These are phyloP conservation scores for Clonostachys rhizophaga DNA, from an alignment of 2,329 filamentous ascomycete genomes.

Conservation along the genomic window DNA sequence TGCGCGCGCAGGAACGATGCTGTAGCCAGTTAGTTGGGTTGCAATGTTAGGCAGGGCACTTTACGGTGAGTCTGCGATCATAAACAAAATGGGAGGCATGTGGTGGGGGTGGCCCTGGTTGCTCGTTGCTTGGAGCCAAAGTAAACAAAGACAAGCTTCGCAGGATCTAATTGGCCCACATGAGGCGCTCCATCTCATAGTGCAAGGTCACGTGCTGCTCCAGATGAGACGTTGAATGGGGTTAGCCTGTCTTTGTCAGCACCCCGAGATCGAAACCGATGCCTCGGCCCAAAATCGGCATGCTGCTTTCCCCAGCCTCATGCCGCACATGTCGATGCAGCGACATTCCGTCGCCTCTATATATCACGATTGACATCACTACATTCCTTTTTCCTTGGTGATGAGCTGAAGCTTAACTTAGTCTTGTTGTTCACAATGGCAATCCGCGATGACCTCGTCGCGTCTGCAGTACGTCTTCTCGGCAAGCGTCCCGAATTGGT, in stretches of 20 bases:
- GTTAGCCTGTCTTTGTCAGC: no score
- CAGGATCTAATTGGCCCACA: no score
- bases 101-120: no score
- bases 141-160: constrained; percentile 30
- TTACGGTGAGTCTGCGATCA: background rate
- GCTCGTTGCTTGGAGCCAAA: constrained; percentile 30
- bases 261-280: constrained; percentile 1
- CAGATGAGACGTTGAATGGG: no score
- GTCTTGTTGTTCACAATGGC: constrained; percentile 46
- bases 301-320: background rate
- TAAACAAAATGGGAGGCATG: background rate
- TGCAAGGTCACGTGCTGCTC: no score
- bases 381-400: no score
- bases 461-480: constrained; percentile 61
- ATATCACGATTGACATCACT: no score
- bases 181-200: no score
- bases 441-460: constrained; percentile 90
- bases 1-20: background rate
- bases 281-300: constrained; percentile 21
- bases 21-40: background rate
- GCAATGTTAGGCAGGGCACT: no score
- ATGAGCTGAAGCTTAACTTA: no score
- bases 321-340: no score
- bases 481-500: background rate
- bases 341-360: no score